Evolutionary conservation across 176 grass and related monocot genomes (phyloP).

Genomic region (Oropetium thomaeum): DNA sequence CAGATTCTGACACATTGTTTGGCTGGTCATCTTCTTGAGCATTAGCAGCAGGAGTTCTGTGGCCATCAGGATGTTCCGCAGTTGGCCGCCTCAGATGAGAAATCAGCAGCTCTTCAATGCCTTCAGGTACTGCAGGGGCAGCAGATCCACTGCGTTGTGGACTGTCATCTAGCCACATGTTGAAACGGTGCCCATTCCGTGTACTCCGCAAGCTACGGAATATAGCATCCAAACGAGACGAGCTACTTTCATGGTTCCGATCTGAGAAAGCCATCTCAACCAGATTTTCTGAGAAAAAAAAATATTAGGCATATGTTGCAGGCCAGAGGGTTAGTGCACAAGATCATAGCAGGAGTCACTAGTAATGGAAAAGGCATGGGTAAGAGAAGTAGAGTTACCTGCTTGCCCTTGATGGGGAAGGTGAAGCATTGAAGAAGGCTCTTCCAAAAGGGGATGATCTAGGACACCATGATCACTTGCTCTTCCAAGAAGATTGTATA

Average conservation of each 20-base stretch:
- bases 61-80: slow-evolving; percentile 51
- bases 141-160: slow-evolving; percentile 64
- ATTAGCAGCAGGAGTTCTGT: slow-evolving; percentile 35
- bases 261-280: slow-evolving; percentile 92
- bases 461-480: slow-evolving; percentile 62
- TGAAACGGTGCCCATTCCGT: slow-evolving; percentile 86
- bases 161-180: slow-evolving; percentile 91
- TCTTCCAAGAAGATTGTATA: slow-evolving; percentile 96
- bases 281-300: slow-evolving; percentile 60
- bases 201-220: slow-evolving; percentile 84
- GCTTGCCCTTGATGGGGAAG: slow-evolving; percentile 72
- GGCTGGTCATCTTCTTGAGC: slow-evolving; percentile 54
- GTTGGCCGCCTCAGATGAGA: slow-evolving; percentile 80
- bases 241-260: slow-evolving; percentile 84
- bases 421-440: slow-evolving; percentile 63
- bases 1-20: slow-evolving; percentile 55
- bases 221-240: slow-evolving; percentile 89
- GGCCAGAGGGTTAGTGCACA: slow-evolving; percentile 1
- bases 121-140: slow-evolving; percentile 69
- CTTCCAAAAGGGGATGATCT: slow-evolving; percentile 93
- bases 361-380: neutral
- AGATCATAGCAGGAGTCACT: neutral
- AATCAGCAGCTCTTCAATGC: slow-evolving; percentile 85
- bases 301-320: slow-evolving; percentile 18
- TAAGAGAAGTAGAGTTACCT: slow-evolving; percentile 39